A percentile compares a stretch with the other conserved stretches of the same genome.
Conservation (phyloP, 2,329 filamentous ascomycete species). For the Claviceps arundinis region DNA sequence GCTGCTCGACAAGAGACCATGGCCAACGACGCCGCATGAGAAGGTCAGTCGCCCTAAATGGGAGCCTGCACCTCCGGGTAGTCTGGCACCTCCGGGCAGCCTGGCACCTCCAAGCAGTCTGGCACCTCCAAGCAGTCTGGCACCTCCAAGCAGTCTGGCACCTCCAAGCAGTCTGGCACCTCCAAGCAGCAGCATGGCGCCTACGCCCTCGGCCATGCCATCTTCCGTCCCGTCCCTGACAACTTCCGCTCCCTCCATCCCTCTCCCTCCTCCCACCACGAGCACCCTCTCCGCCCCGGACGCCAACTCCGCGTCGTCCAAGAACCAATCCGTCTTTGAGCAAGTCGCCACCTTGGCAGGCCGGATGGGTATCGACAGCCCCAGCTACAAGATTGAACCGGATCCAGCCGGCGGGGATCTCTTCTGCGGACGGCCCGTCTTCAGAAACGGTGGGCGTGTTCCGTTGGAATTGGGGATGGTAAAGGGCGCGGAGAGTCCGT, state of each 20-base stretch:
- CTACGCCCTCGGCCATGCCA: background rate
- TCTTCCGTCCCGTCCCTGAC: background rate
- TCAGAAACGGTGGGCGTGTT: constrained; percentile 16
- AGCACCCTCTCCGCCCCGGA: background rate
- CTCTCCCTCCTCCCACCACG: background rate
- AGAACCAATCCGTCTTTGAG: constrained; percentile 9
- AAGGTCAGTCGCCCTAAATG: background rate
- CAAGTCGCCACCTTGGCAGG: constrained; percentile 20
- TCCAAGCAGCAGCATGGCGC: no score
- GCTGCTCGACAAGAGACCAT: background rate
- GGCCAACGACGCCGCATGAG: background rate
- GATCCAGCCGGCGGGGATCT: constrained; percentile 12
- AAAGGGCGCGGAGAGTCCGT: constrained; percentile 19
- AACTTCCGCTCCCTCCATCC: background rate
- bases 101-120: background rate
- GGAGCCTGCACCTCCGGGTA: background rate
- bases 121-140: no score
- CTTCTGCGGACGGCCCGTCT: constrained; percentile 24
- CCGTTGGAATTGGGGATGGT: constrained; percentile 22
- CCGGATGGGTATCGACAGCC: constrained; percentile 19
- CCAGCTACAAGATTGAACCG: constrained; percentile 19
- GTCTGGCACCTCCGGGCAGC: background rate
- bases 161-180: background rate
- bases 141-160: no score
- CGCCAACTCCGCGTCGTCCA: background rate